Conservation (phyloP, 306 rosid genomes). For the Clitoria ternatea region DNA sequence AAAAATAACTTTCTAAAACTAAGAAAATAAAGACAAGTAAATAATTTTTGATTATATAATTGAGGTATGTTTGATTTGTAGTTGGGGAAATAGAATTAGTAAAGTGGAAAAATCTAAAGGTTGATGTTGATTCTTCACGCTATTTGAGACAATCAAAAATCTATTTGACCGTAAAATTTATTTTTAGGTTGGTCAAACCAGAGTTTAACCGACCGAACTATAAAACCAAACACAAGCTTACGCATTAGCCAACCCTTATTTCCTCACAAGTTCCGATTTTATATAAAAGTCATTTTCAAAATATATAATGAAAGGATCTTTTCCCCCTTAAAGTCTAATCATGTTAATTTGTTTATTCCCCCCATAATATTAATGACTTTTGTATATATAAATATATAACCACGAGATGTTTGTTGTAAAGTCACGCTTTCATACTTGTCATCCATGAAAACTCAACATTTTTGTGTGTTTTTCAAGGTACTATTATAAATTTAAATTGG, state of each 20-base stretch:
- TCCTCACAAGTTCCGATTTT: slow-evolving; percentile 1
- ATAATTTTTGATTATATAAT: too few species aligned
- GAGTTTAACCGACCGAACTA: too few species aligned
- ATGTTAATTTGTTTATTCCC: slow-evolving; percentile 8
- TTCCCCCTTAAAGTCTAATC: neutral
- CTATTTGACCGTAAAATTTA: too few species aligned
- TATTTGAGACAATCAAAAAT: too few species aligned
- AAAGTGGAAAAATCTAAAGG: too few species aligned
- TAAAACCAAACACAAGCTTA: too few species aligned
- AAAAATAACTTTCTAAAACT: too few species aligned
- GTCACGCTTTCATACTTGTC: slow-evolving; percentile 37
- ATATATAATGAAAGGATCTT: slow-evolving; percentile 1
- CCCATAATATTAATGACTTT: slow-evolving; percentile 23
- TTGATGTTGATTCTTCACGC: too few species aligned
- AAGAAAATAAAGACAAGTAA: too few species aligned
- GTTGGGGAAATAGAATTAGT: too few species aligned
- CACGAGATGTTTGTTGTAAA: slow-evolving; percentile 20
- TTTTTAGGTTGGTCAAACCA: too few species aligned
- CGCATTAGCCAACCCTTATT: slow-evolving; percentile 17
- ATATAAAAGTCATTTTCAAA: slow-evolving; percentile 11
- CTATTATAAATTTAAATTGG: neutral
- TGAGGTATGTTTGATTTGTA: too few species aligned
- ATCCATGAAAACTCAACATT: slow-evolving; percentile 6
- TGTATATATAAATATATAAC: slow-evolving; percentile 8
- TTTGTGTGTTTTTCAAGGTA: slow-evolving; percentile 14